phyloP scores from a whole-genome alignment of 345 rosid genomes.

The Salix exigua region DNA sequence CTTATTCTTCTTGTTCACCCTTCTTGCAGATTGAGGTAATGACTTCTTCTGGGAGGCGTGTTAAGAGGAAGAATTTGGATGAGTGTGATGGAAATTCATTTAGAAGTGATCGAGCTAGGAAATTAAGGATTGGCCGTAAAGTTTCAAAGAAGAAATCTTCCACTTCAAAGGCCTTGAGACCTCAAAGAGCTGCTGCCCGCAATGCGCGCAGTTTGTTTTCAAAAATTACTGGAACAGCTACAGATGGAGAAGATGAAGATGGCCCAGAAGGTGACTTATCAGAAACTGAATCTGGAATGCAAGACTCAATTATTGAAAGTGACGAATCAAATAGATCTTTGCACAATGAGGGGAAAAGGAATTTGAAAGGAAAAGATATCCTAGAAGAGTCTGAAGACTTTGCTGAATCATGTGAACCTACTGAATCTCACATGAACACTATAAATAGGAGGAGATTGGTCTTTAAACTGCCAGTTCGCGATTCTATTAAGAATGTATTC shows the following conservation, averaged over 20 bases:
- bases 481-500: conserved; percentile 44
- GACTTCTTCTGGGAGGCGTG: conserved; percentile 93
- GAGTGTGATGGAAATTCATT: conserved; percentile 53
- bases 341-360: conserved; percentile 44
- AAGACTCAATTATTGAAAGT: conserved; percentile 53
- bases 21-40: conserved; percentile 59
- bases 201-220: conserved; percentile 84
- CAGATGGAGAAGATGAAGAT: conserved; percentile 69
- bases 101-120: conserved; percentile 42
- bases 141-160: conserved; percentile 54
- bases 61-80: conserved; percentile 80
- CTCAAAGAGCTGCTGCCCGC: conserved; percentile 92
- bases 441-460: conserved; percentile 66
- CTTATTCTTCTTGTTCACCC: not conserved
- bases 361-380: conserved; percentile 67
- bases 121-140: conserved; percentile 55
- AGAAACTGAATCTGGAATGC: conserved; percentile 62
- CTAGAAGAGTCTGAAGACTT: conserved; percentile 49
- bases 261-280: conserved; percentile 64
- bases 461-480: conserved; percentile 63
- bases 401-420: conserved; percentile 31
- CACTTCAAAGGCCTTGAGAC: conserved; percentile 67
- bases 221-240: conserved; percentile 72
- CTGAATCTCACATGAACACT: conserved; percentile 45
- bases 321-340: conserved; percentile 62